Base-by-base conservation (phyloP, 352 stramenopile species). In the Globisporangium carolinianum region DNA sequence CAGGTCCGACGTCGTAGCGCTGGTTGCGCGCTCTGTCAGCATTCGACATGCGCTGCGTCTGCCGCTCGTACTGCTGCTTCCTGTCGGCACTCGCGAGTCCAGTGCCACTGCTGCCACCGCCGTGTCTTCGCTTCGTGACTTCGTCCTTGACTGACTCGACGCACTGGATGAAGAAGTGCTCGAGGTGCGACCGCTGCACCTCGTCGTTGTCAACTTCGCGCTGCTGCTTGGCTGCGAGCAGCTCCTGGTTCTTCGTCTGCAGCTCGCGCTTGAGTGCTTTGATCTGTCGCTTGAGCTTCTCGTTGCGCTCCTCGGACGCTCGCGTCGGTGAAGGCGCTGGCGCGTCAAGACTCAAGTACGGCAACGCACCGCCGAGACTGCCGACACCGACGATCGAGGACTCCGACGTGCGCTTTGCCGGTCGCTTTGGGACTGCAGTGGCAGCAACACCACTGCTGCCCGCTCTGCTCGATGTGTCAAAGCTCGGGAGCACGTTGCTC, bases 91-190 rank as follows among this genome's bases (percentile, higher is more conserved):
- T 43, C 11, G 39, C 39, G 10, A 61, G 36, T 3, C 9, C 18
- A 17, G 37, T 41, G 2, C 32, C 43, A 9, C 15, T 24, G 24
- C 36, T n/a, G 0, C 42, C 18, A 8, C 68, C 24, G 9, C 65
- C 76, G 7, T 73, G 65, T 58, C 82, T 60, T 57, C 73, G 65
- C 53, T 66, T 52, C 6, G 83, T 69, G 50, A 89, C 80, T 55
- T 91, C 83, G 4, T 86, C 73, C 62, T 94, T 95, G 38, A 95
- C 79, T 0, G 82, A 79, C 9, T 94, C 75, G n/a, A 96, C 64
- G 61, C 83, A 94, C 56, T 87, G 70, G 49, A 91, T 62, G 50
- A 95, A 94, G 42, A 94, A 87, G 17, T 71, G 72, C 55, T 94
- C 79, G 18, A 94, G 62, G 14, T 75, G 70, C 5, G 78, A 79